Percentiles rank a stretch among this genome's conserved stretches.
Conservation (phyloP, 2,329 filamentous ascomycete genomes). For the Monosporascus sp. region DNA sequence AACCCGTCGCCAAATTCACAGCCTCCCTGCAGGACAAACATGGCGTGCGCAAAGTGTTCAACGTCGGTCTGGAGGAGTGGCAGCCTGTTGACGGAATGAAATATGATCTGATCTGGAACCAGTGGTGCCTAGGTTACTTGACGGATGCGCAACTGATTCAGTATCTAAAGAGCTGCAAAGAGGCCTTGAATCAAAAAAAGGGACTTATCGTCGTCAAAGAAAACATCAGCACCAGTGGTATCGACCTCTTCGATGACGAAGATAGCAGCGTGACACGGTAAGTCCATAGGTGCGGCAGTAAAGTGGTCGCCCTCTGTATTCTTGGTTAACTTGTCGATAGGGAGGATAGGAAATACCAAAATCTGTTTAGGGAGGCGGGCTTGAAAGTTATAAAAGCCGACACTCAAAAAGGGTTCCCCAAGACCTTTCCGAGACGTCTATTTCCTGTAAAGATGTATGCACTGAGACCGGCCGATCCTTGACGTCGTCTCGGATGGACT, state of each 20-base stretch:
- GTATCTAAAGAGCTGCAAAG: conserved; percentile 59
- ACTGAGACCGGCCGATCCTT: conserved; percentile 45
- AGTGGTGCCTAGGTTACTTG: conserved; percentile 85
- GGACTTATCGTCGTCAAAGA: conserved; percentile 73
- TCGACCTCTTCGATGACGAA: conserved; percentile 67
- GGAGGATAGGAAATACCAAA: conserved; percentile 65
- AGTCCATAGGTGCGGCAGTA: conserved; percentile 52
- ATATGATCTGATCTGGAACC: conserved; percentile 83
- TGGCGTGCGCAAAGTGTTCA: conserved; percentile 61
- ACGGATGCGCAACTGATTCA: conserved; percentile 66
- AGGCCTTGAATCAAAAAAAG: conserved; percentile 28
- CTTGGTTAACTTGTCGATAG: conserved; percentile 32
- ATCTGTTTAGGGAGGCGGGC: conserved; percentile 64
- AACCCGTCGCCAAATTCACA: conserved; percentile 81
- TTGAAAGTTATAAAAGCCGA: conserved; percentile 65
- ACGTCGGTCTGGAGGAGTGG: conserved; percentile 72
- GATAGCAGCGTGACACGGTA: conserved; percentile 74
- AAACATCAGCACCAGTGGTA: conserved; percentile 56
- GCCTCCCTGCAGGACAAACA: conserved; percentile 50
- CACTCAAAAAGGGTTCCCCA: conserved; percentile 52
- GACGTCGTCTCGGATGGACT: conserved; percentile 1
- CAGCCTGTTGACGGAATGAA: conserved; percentile 33
- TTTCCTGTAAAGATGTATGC: conserved; percentile 77
- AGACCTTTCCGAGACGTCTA: conserved; percentile 35
- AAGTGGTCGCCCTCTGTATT: conserved; percentile 1